Evolutionary conservation across 352 stramenopile genomes (phyloP).

Genomic region (Globisporangium orthogonon): DNA sequence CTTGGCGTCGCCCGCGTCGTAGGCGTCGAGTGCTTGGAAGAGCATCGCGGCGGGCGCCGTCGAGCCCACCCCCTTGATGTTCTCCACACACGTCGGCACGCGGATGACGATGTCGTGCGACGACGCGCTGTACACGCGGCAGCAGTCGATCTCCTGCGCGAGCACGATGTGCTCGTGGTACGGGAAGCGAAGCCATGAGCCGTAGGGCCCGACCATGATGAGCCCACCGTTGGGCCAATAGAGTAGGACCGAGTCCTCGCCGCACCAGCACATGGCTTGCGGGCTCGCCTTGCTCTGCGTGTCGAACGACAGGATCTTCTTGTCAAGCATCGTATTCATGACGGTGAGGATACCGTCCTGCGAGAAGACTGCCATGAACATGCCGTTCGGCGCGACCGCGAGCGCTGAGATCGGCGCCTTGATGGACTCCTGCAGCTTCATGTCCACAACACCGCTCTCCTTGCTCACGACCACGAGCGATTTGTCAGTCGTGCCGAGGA

Average conservation of each 20-base stretch:
- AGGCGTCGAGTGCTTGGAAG: slow-evolving; percentile 87
- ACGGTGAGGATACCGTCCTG: slow-evolving; percentile 92
- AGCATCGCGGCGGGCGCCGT: slow-evolving; percentile 86
- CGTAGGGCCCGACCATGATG: slow-evolving; percentile 84
- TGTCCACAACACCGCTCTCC: slow-evolving; percentile 56
- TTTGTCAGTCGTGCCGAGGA: slow-evolving; percentile 89
- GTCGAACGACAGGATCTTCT: slow-evolving; percentile 89
- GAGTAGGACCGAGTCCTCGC: slow-evolving; percentile 86
- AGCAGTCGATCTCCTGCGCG: slow-evolving; percentile 64
- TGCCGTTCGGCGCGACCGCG: slow-evolving; percentile 90
- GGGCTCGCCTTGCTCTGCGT: slow-evolving; percentile 78
- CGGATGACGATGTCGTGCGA: slow-evolving; percentile 83
- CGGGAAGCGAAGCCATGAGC: slow-evolving; percentile 80
- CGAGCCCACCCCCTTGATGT: slow-evolving; percentile 84
- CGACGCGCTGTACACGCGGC: slow-evolving; percentile 60
- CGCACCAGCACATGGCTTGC: slow-evolving; percentile 81
- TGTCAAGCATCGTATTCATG: slow-evolving; percentile 95
- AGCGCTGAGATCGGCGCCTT: slow-evolving; percentile 90
- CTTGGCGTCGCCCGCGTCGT: slow-evolving; percentile 83
- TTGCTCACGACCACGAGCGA: slow-evolving; percentile 86
- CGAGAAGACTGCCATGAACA: slow-evolving; percentile 95
- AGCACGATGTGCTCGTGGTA: slow-evolving; percentile 76
- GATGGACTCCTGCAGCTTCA: slow-evolving; percentile 81
- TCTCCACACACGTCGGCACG: slow-evolving; percentile 78
- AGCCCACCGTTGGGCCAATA: slow-evolving; percentile 80